A percentile compares a stretch with the other conserved stretches of the same genome.
These are phyloP conservation scores for Cucurbita maxima DNA, from an alignment of 306 rosid genomes.

Conservation along the genomic window DNA sequence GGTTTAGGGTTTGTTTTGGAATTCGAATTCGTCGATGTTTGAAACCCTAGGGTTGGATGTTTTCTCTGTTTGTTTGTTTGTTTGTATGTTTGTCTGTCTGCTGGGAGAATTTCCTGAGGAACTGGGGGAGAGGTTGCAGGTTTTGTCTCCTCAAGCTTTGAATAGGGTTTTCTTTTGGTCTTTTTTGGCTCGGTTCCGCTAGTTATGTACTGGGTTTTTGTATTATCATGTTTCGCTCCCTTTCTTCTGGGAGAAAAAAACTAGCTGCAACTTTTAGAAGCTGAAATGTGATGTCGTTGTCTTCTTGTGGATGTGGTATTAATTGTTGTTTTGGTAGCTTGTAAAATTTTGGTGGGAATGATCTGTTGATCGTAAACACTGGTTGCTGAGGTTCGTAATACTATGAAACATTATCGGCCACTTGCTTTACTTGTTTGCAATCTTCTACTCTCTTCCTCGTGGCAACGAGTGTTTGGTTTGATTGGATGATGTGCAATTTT, in stretches of 20 bases:
- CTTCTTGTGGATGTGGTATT: background rate
- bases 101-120: background rate
- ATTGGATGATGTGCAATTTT: background rate
- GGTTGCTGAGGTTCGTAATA: background rate
- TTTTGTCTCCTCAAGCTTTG: background rate
- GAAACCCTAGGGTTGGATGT: constrained; percentile 5
- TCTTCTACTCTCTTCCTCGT: background rate
- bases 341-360: background rate
- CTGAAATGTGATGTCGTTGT: background rate
- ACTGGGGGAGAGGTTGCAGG: background rate
- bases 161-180: background rate
- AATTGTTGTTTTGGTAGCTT: background rate
- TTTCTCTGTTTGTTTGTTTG: background rate
- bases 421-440: background rate
- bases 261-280: background rate
- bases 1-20: background rate
- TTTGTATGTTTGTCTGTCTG: background rate
- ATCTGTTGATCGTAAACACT: background rate
- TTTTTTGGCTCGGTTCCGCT: background rate
- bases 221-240: background rate
- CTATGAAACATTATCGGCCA: background rate
- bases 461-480: background rate
- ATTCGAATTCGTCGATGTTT: background rate
- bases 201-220: background rate
- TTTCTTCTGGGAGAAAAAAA: background rate